A percentile compares a stretch with the other conserved stretches of the same genome.
Evolutionary conservation across 2,329 filamentous ascomycete genomes (phyloP).

Genomic region (Fusarium tricinctum): DNA sequence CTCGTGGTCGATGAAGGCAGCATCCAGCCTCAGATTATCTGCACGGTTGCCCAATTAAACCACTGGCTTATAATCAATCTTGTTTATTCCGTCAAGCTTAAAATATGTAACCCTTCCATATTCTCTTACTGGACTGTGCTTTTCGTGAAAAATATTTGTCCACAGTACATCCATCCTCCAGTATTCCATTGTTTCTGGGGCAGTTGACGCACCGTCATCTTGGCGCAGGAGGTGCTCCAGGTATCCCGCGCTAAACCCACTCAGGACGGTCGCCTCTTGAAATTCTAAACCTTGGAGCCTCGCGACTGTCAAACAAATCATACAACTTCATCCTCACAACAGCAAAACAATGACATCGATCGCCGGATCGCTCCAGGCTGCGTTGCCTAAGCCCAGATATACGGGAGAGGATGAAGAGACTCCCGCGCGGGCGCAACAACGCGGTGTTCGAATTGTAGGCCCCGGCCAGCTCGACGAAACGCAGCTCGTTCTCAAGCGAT

Average conservation of each 20-base stretch:
- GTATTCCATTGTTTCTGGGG: background rate
- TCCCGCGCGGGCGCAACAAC: conserved; percentile 77
- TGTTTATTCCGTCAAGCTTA: background rate
- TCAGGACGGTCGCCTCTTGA: conserved; percentile 51
- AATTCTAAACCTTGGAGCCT: conserved; percentile 51
- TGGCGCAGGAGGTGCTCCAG: conserved; percentile 14
- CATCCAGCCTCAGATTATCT: background rate
- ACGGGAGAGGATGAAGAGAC: conserved; percentile 89
- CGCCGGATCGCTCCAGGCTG: conserved; percentile 79
- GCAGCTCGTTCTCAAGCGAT: conserved; percentile 86
- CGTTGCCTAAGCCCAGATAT: conserved; percentile 91
- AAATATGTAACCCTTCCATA: background rate
- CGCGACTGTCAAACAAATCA: conserved; percentile 38
- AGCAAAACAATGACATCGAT: conserved; percentile 71
- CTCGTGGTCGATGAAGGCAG: background rate
- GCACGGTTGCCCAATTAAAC: too few relatives aligned
- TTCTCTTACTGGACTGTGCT: background rate
- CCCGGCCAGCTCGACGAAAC: conserved; percentile 85
- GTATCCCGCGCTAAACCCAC: conserved; percentile 50
- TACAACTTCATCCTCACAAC: conserved; percentile 43
- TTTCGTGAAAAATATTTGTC: too few relatives aligned
- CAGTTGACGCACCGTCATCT: conserved; percentile 4
- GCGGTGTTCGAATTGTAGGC: conserved; percentile 85
- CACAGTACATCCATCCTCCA: background rate
- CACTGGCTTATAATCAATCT: background rate